Evolutionary conservation across 768 basidiomycete species (phyloP), one percentile per base, ranked within the genome.

Genomic region (Fomitopsis serialis): DNA sequence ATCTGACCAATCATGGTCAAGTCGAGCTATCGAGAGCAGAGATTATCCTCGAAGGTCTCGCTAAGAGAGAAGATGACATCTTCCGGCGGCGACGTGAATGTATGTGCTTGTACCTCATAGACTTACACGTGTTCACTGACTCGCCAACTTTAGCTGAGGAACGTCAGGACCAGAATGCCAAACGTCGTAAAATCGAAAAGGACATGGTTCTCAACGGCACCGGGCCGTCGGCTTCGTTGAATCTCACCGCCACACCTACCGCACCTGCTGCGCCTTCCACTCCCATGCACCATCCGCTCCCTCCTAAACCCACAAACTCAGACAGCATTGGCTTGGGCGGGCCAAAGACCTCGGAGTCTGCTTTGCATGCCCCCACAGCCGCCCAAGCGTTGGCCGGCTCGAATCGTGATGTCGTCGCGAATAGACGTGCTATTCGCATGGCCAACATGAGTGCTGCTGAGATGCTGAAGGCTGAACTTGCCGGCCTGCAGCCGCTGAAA

Each of bases 401-500:
- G n/a, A 96, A 95, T 68, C 81, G 81, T 52, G 91, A 94, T 68
- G 83, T 96, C 54, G 92, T 95, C 25, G 86, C 87, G 46, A 96
- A 96, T 68, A 83, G 92, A 40, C 81, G 83, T 58, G 91, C 89
- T 23, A 92, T 97, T 58, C 84, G 95, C 55, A 85, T 96, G 81
- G 96, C 96, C 25, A 98, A 98, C 66, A 82, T 98, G 84, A 92
- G 84, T 74, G 96, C 96, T 43, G 95, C 95, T 52, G 92, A 98
- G 67, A 81, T 87, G 68, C 77, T 98, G 62, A 95, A 92, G 72
- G 93, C 92, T 48, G 92, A 98, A 70, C 70, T 98, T 58, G 80
- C 85, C 58, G 81, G 83, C 21, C 65, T 75, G 43, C 58, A 69
- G 50, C 73, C 78, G 12, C 66, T 73, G 48, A 76, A 74, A 59